phyloP scores from a whole-genome alignment of 2,329 filamentous ascomycete genomes.

The Penicillium sp. region DNA sequence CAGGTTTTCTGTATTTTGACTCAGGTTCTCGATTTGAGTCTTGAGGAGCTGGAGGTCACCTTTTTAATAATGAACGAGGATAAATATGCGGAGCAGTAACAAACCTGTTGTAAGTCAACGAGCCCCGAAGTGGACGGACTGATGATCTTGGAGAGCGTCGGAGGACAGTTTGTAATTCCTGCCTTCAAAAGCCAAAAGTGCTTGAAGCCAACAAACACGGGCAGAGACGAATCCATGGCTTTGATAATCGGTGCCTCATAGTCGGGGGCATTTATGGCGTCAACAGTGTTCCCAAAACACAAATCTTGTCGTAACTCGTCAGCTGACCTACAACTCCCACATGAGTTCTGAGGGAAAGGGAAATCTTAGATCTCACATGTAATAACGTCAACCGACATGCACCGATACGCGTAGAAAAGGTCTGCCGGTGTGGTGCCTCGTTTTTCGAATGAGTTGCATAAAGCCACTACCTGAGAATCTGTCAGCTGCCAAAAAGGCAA shows the following conservation, averaged over 20 bases:
- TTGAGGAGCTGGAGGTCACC: constrained; percentile 18
- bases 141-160: constrained; percentile 31
- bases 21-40: constrained; percentile 21
- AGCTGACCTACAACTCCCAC: background rate
- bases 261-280: constrained; percentile 19
- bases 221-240: constrained; percentile 21
- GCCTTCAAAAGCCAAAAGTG: constrained; percentile 29
- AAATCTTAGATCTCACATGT: constrained; percentile 8
- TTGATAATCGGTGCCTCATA: constrained; percentile 21
- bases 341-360: too few species aligned
- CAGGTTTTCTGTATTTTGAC: constrained; percentile 23
- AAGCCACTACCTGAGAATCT: constrained; percentile 5
- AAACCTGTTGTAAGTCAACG: constrained; percentile 31
- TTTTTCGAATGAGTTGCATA: constrained; percentile 16
- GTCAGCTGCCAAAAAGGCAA: background rate
- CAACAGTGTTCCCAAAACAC: constrained; percentile 21
- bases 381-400: constrained; percentile 23
- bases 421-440: constrained; percentile 15
- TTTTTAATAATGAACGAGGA: too few species aligned
- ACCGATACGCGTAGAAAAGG: constrained; percentile 19
- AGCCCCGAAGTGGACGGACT: constrained; percentile 35
- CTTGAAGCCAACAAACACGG: constrained; percentile 20
- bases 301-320: constrained; percentile 10
- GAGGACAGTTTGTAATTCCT: constrained; percentile 35
- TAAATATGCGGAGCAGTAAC: background rate